A percentile compares a stretch with the other conserved stretches of the same genome.
phyloP scores from a whole-genome alignment of 495 filamentous ascomycete species.

The Penicillium odoratum region DNA sequence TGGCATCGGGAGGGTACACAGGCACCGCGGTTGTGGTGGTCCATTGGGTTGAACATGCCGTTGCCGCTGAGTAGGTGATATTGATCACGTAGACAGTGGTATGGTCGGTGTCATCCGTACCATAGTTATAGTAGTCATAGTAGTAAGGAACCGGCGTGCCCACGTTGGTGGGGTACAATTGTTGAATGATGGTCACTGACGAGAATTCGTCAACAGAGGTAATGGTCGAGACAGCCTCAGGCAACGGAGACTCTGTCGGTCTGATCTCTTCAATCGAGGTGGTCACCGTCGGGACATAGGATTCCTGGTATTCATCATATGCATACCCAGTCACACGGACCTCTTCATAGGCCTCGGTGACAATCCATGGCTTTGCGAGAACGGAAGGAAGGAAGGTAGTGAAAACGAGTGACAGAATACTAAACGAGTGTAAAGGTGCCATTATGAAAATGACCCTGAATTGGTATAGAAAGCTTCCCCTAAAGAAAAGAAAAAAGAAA shows the following conservation, averaged over 20 bases:
- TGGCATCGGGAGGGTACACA: constrained; percentile 15
- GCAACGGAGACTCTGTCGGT: constrained; percentile 29
- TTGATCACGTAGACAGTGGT: constrained; percentile 35
- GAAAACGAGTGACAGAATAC: constrained; percentile 25
- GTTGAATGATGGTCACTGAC: constrained; percentile 31
- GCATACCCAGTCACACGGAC: constrained; percentile 6
- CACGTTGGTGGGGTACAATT: constrained; percentile 33
- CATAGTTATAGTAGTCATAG: constrained; percentile 12
- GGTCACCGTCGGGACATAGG: constrained; percentile 4
- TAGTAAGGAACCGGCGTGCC: constrained; percentile 18
- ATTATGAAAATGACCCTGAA: constrained; percentile 12
- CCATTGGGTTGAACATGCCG: constrained; percentile 35
- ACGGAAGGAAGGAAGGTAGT: constrained; percentile 18
- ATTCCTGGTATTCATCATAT: constrained; percentile 14
- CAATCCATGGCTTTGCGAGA: constrained; percentile 34
- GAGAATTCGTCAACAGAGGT: constrained; percentile 22
- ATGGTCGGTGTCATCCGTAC: constrained; percentile 12
- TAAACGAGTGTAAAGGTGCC: constrained; percentile 27
- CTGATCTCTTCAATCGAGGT: constrained; percentile 25
- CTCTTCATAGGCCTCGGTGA: constrained; percentile 30
- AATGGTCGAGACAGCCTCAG: constrained; percentile 31
- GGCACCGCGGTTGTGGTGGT: constrained; percentile 26
- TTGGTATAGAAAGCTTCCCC: background rate
- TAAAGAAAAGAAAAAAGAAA: background rate
- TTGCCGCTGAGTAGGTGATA: constrained; percentile 37